Evolutionary conservation across 164 flowering plant genomes (phyloP).

Genomic region (Berberis vulgaris): DNA sequence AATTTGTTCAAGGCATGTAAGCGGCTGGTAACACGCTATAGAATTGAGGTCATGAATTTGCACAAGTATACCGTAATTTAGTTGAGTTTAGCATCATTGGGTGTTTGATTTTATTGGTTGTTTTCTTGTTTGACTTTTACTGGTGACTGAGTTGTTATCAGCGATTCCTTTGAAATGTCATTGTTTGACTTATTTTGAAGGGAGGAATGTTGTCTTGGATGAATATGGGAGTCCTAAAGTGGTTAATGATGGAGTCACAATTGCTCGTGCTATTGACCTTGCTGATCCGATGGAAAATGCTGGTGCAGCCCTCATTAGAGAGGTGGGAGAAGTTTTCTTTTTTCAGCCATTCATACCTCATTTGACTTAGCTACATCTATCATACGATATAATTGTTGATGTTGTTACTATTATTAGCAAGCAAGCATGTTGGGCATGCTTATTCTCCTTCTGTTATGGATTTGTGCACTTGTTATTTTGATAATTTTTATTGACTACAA

Average conservation of each 20-base stretch:
- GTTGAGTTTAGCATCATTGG: no score
- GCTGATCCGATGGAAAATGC: conserved; percentile 97
- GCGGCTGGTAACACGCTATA: no score
- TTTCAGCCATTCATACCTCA: background rate
- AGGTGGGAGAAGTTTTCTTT: conserved; percentile 34
- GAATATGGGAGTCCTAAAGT: conserved; percentile 87
- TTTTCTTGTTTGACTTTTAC: background rate
- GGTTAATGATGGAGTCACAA: conserved; percentile 97
- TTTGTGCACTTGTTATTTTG: no score
- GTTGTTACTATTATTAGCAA: no score
- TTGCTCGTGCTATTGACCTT: conserved; percentile 97
- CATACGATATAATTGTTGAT: no score
- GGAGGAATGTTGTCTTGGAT: conserved; percentile 95
- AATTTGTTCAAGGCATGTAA: no score
- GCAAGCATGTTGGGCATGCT: no score
- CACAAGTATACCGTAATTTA: no score
- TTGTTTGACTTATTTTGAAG: conserved; percentile 27
- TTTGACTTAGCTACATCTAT: background rate
- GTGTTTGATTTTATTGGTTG: background rate
- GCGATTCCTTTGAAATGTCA: no score
- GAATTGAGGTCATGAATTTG: no score
- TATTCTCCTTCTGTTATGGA: no score
- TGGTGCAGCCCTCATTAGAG: conserved; percentile 94
- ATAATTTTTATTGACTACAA: no score
- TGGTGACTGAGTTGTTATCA: background rate